phyloP scores from a whole-genome alignment of 192 early-diverging fungal species.

The Linnemannia schmuckeri region DNA sequence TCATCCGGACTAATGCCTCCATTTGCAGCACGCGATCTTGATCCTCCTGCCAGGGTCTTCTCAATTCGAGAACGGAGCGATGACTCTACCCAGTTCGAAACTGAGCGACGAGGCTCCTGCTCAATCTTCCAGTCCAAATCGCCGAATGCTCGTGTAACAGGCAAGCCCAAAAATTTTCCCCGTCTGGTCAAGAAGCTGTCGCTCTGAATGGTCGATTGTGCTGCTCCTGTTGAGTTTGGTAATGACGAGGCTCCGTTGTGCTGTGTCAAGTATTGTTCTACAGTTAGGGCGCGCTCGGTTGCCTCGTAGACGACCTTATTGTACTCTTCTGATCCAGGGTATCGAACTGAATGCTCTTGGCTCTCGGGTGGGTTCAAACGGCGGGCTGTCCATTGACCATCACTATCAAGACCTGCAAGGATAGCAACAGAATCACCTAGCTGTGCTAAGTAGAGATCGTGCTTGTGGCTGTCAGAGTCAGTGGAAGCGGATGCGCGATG shows the following conservation, averaged over 20 bases:
- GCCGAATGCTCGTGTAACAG: conserved; percentile 45
- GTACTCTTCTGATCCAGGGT: conserved; percentile 40
- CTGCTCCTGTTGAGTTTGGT: not conserved
- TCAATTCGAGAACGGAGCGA: conserved; percentile 30
- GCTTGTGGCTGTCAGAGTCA: not conserved
- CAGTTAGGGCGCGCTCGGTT: conserved; percentile 40
- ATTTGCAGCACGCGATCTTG: not conserved
- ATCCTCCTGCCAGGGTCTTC: conserved; percentile 15
- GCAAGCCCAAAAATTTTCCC: conserved; percentile 44
- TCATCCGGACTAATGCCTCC: conserved; percentile 20
- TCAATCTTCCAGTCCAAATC: conserved; percentile 55
- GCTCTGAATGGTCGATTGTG: not conserved
- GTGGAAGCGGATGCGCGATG: conserved; percentile 1
- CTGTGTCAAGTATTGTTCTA: conserved; percentile 35
- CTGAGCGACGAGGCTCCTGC: conserved; percentile 25
- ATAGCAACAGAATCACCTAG: conserved; percentile 46
- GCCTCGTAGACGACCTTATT: conserved; percentile 39
- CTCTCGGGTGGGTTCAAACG: conserved; percentile 45
- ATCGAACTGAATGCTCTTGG: conserved; percentile 52
- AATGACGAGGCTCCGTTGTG: conserved; percentile 11
- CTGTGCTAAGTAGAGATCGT: conserved; percentile 46
- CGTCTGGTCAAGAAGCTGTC: conserved; percentile 40
- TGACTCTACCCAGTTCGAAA: conserved; percentile 40
- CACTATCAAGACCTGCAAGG: conserved; percentile 27
- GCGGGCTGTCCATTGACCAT: conserved; percentile 34